Percentiles rank a stretch among this genome's conserved stretches.
phyloP scores from a whole-genome alignment of 2,329 filamentous ascomycete species.

The Pezizomycotina sp. region DNA sequence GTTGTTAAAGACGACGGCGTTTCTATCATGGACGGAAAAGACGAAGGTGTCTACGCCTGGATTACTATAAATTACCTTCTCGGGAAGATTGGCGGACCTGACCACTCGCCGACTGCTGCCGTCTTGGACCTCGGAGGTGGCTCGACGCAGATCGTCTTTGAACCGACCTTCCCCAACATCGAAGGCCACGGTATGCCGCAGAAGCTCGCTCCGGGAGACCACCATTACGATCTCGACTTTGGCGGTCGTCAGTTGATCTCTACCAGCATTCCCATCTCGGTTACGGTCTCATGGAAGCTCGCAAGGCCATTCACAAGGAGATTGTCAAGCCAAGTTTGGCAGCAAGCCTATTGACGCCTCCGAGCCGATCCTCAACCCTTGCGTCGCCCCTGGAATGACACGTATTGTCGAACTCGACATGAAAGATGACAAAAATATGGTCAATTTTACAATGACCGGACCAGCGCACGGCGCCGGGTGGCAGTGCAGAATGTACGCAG shows the following conservation, averaged over 20 bases:
- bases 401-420: conserved; percentile 59
- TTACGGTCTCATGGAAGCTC: conserved; percentile 89
- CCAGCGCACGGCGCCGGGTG: conserved; percentile 58
- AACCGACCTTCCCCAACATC: conserved; percentile 72
- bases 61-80: conserved; percentile 98
- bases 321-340: conserved; percentile 57
- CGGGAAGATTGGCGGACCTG: conserved; percentile 87
- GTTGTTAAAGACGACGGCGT: conserved; percentile 83
- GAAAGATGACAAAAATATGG: conserved; percentile 27
- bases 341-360: conserved; percentile 42
- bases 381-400: conserved; percentile 64
- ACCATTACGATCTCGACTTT: conserved; percentile 86
- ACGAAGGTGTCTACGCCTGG: conserved; percentile 67
- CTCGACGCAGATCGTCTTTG: conserved; percentile 95
- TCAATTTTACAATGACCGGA: conserved; percentile 74
- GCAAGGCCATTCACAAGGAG: conserved; percentile 63
- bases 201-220: conserved; percentile 71
- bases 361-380: conserved; percentile 59
- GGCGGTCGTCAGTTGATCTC: conserved; percentile 78
- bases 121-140: conserved; percentile 93
- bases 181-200: conserved; percentile 65
- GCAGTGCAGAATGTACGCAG: conserved; percentile 77
- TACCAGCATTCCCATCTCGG: conserved; percentile 98
- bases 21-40: conserved; percentile 90
- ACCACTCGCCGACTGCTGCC: conserved; percentile 78